Evolutionary conservation across 257 asterid genomes (phyloP), one percentile per base, ranked within the genome.

Genomic region (Mentha longifolia): DNA sequence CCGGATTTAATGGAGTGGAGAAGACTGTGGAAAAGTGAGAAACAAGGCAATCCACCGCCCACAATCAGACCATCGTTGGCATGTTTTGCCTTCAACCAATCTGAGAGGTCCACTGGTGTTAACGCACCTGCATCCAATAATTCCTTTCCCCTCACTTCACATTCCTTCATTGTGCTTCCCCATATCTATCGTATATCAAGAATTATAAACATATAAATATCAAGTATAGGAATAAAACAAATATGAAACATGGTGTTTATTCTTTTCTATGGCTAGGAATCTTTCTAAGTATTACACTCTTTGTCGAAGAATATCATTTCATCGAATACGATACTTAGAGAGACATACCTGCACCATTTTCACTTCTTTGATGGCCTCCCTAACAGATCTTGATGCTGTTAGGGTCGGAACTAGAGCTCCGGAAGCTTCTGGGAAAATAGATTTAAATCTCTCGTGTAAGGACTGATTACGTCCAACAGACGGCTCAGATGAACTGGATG

Each of bases 321-420:
- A 19, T 56, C 52, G 11, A 25, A 63, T 17, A 17, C 28, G 56
- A 49, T 61, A 39, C 15, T 31, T 22, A 11, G 33, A 68, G 58
- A 45, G 47, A 8, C 79, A 57, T 75, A 91, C 99, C 99, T 89
- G 97, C 58, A 91, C 89, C 99, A 91, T 94, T 82, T 86, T 86
- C 58, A 94, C 97, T 83, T 94, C 99, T 67, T 91, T 91, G 19
- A 94, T 85, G 9, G 85, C 87, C 81, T 94, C 97, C 71, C 95
- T 75, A 57, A 94, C 99, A 0, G 99, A 89, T 75, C 96, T 88
- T 28, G 99, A 89, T 14, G 99, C 83, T 10, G 96, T 60, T 47
- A 91, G 74, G 79, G 76, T 82, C 6, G 97, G 96, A 67, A 86
- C 87, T 33, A 88, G 80, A 77, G 85, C 76, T 42, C 81, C 84